A percentile compares a stretch with the other conserved stretches of the same genome.
These are phyloP conservation scores for Exophiala bonariae DNA, from an alignment of 2,329 filamentous ascomycete genomes.

Conservation along the genomic window DNA sequence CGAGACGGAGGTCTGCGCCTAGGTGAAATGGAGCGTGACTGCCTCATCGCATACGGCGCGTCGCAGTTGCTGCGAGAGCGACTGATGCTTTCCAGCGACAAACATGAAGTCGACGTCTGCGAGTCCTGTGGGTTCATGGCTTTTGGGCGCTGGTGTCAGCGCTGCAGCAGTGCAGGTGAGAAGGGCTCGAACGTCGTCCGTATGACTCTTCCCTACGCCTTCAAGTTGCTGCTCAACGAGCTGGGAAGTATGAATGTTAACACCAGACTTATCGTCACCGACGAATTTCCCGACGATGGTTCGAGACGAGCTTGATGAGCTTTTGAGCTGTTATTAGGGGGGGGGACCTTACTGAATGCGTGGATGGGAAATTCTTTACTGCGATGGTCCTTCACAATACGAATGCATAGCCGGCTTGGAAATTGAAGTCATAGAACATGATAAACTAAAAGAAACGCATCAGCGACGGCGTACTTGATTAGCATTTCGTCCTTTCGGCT, in stretches of 20 bases:
- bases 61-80: conserved; percentile 89
- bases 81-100: conserved; percentile 91
- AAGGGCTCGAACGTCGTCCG: conserved; percentile 79
- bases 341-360: too few species aligned
- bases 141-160: conserved; percentile 91
- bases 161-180: conserved; percentile 60
- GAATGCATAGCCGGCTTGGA: too few species aligned
- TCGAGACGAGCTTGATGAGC: conserved; percentile 15
- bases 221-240: conserved; percentile 94
- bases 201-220: conserved; percentile 97
- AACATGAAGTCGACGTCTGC: conserved; percentile 88
- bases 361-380: neutral
- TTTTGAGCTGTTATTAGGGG: too few species aligned
- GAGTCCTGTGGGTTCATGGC: conserved; percentile 93
- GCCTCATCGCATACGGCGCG: conserved; percentile 93
- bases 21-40: conserved; percentile 99
- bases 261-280: conserved; percentile 82
- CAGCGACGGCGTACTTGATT: too few species aligned
- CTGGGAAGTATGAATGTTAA: conserved; percentile 99
- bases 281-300: conserved; percentile 72
- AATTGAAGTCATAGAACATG: too few species aligned
- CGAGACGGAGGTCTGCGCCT: conserved; percentile 87
- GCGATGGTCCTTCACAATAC: too few species aligned
- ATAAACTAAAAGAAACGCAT: too few species aligned
- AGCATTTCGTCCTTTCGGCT: too few species aligned